Base-by-base conservation (phyloP, 805 yeast species). In the Starmerella potacharoeniae region DNA sequence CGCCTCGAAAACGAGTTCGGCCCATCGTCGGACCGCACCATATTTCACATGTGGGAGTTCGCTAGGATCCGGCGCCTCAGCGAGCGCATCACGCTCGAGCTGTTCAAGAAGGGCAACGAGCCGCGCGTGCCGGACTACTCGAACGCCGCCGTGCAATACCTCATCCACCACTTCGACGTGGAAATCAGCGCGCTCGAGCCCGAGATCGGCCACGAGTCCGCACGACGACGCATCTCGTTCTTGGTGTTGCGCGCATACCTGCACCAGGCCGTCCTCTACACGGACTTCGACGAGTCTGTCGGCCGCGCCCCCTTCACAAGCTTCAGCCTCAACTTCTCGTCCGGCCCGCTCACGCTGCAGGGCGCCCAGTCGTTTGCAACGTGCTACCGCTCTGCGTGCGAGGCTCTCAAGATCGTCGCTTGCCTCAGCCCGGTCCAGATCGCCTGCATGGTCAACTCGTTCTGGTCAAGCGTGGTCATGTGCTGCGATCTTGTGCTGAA, bases 61-160 rank as follows among this genome's bases (percentile, higher is more conserved):
- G 84, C 86, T 0, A 62, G 75, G 0, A 77, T 83, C 67, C 79
- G 83, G 11, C 76, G 81, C 57, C 60, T 86, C 57, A 80, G 79
- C 57, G 78, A 78, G 57, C 64, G 58, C 39, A 54, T 65, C 81
- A 79, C 68, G 74, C 71, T 54, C 46, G 49, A 56, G 41, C 48
- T 59, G 30, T 53, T 53, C 63, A 55, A 59, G 68, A 73, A 50
- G 65, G 78, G 35, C 82, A 64, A 62, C 78, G 68, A 71, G 70
- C 54, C 66, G 60, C 46, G 59, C 49, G 63, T 71, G 40, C 66
- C 72, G 2, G 75, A 72, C 30, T 61, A 68, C 17, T 57, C 55
- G 33, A 66, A 69, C 34, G 59, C 72, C 60, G 65, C 70, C 30
- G 68, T 75, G 39, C 67, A 67, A 37, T 75, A 73, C 58, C 67